Evolutionary conservation across 139 green algal species (phyloP).

Genomic region (Mychonastes homosphaera): DNA sequence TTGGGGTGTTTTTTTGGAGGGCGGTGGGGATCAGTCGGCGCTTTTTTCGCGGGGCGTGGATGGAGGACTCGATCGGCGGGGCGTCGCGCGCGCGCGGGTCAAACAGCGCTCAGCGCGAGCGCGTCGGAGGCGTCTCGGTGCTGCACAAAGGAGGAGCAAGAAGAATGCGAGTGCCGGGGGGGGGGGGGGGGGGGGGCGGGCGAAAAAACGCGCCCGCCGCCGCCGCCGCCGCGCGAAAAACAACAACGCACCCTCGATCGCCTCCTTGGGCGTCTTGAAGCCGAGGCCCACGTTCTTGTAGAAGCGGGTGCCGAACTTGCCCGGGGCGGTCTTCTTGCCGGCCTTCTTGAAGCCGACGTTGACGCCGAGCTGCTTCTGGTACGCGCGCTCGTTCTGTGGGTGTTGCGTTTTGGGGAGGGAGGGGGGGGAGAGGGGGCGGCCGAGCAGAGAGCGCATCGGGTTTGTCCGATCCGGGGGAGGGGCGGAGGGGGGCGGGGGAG

Average conservation of each 20-base stretch:
- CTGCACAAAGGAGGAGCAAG: not conserved
- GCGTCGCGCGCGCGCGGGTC: too few relatives aligned
- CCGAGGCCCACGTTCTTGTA: slow-evolving; percentile 94
- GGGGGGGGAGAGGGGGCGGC: not conserved
- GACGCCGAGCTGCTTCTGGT: slow-evolving; percentile 89
- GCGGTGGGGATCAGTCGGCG: too few relatives aligned
- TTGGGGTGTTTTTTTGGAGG: too few relatives aligned
- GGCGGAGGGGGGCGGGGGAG: too few relatives aligned
- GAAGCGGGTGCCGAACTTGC: slow-evolving; percentile 79
- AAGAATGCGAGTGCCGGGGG: not conserved
- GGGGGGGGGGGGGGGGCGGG: too few relatives aligned
- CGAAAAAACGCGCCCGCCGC: too few relatives aligned
- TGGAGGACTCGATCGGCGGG: too few relatives aligned
- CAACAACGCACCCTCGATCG: slow-evolving; percentile 82
- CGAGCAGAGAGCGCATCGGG: too few relatives aligned
- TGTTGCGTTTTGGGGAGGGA: too few relatives aligned
- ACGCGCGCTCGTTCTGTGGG: slow-evolving; percentile 81
- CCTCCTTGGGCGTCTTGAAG: slow-evolving; percentile 97
- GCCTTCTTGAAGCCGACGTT: slow-evolving; percentile 67
- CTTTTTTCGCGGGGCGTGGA: too few relatives aligned
- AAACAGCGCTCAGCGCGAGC: too few relatives aligned
- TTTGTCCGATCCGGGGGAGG: too few relatives aligned
- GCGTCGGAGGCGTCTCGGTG: not conserved
- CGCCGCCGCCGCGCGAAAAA: not conserved
- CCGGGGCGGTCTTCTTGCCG: slow-evolving; percentile 67